Evolutionary conservation across 73 alveolate genomes (phyloP).

Genomic region (Paramecium octaurelia): DNA sequence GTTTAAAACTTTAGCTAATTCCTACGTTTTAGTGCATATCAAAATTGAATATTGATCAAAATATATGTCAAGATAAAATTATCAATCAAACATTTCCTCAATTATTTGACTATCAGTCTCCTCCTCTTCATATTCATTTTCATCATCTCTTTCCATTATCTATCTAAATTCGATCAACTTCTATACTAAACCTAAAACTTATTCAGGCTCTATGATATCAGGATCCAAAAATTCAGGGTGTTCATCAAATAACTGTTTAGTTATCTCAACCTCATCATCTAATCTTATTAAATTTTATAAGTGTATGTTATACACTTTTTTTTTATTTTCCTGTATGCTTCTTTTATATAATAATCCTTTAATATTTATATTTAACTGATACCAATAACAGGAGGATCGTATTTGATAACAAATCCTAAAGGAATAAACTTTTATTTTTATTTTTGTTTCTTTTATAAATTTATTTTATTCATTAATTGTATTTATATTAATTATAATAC

Average conservation of each 20-base stretch:
- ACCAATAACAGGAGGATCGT: conserved; percentile 48
- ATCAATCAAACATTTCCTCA: conserved; percentile 2
- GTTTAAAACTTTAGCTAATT: not conserved
- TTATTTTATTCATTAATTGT: conserved; percentile 7
- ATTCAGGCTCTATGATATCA: conserved; percentile 16
- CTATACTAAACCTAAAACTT: conserved; percentile 36
- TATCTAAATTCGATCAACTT: not conserved
- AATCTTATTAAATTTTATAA: not conserved
- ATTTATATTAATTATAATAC: not conserved
- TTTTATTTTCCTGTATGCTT: not conserved
- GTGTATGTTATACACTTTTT: conserved; percentile 39
- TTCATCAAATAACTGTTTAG: not conserved
- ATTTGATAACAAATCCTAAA: not conserved
- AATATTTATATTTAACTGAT: not conserved
- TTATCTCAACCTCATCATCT: conserved; percentile 48
- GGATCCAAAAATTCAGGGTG: conserved; percentile 45
- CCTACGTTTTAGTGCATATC: not conserved
- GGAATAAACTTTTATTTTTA: not conserved
- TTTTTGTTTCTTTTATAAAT: not conserved
- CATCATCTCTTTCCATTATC: not conserved
- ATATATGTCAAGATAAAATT: not conserved
- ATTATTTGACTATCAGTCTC: not conserved
- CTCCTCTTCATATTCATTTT: not conserved
- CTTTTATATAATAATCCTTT: conserved; percentile 18
- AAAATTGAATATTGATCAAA: not conserved